Conservation (phyloP, 306 rosid genomes). For the Macrotyloma uniflorum region DNA sequence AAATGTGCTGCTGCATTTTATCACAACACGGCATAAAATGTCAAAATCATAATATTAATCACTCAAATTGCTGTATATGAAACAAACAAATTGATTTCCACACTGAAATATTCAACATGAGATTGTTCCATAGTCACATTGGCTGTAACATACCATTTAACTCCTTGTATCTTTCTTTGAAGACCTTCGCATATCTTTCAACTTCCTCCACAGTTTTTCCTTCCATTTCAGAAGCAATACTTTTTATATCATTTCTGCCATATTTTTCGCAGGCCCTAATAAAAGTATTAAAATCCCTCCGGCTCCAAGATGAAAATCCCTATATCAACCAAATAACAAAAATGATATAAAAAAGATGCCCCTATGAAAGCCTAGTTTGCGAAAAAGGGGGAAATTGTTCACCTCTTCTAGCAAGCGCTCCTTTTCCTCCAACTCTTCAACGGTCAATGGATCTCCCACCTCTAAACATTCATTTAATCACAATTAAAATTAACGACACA, state of each 20-base stretch:
- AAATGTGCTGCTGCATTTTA: slow-evolving; percentile 13
- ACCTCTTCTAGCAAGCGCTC: slow-evolving; percentile 88
- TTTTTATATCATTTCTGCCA: slow-evolving; percentile 83
- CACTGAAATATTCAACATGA: slow-evolving; percentile 22
- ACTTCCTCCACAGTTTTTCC: slow-evolving; percentile 98
- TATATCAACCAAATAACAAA: slow-evolving; percentile 48
- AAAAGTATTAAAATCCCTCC: slow-evolving; percentile 96
- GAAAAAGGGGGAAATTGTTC: slow-evolving; percentile 8
- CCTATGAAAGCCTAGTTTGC: slow-evolving; percentile 18
- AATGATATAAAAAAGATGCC: neutral
- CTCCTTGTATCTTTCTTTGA: slow-evolving; percentile 96
- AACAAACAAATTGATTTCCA: slow-evolving; percentile 25
- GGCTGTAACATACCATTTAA: slow-evolving; percentile 72
- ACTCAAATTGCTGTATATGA: slow-evolving; percentile 1
- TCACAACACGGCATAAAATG: slow-evolving; percentile 4
- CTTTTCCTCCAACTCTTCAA: slow-evolving; percentile 96
- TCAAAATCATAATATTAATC: slow-evolving; percentile 23
- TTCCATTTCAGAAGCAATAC: slow-evolving; percentile 94
- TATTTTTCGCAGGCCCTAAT: slow-evolving; percentile 98
- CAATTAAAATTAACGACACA: slow-evolving; percentile 2
- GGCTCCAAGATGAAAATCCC: slow-evolving; percentile 99
- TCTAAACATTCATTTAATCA: slow-evolving; percentile 54
- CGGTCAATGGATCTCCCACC: slow-evolving; percentile 90
- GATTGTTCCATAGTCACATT: slow-evolving; percentile 8
- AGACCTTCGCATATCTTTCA: slow-evolving; percentile 94